Evolutionary conservation across 2,329 filamentous ascomycete genomes (phyloP).

Genomic region (Cytospora leucostoma): DNA sequence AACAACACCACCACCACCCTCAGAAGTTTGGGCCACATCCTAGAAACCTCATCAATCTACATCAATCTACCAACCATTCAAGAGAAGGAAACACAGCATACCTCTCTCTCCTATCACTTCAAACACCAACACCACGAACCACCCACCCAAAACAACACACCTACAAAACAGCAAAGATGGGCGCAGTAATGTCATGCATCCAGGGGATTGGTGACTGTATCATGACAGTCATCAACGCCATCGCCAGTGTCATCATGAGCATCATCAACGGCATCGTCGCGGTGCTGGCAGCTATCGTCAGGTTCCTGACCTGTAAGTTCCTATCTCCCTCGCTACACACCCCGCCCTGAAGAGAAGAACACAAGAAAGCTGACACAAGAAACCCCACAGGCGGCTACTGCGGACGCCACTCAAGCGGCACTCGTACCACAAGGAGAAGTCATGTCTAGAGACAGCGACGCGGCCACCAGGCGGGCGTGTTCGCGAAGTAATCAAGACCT

Average conservation of each 20-base stretch:
- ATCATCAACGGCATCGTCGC: conserved; percentile 68
- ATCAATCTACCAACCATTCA: not conserved
- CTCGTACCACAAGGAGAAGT: conserved; percentile 17
- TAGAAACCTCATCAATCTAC: not conserved
- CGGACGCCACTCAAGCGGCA: not conserved
- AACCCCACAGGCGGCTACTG: conserved; percentile 15
- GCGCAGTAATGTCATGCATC: conserved; percentile 26
- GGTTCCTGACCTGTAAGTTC: conserved; percentile 58
- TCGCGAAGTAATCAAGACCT: conserved; percentile 12
- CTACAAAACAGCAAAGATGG: conserved; percentile 22
- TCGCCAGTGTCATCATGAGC: conserved; percentile 64
- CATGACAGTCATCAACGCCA: conserved; percentile 59
- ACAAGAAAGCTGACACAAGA: conserved; percentile 2
- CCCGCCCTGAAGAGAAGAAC: not conserved
- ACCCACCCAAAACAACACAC: not conserved
- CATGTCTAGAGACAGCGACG: conserved; percentile 17
- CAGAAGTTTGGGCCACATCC: not conserved
- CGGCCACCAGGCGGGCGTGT: conserved; percentile 22
- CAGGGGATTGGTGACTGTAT: conserved; percentile 27
- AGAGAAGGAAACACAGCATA: not conserved
- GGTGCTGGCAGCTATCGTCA: conserved; percentile 67
- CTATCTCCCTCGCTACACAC: not conserved
- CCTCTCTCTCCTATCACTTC: not conserved
- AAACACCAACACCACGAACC: not conserved
- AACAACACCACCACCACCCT: not conserved